phyloP scores from a whole-genome alignment of 768 basidiomycete genomes.

The Phaeotremella skinneri region DNA sequence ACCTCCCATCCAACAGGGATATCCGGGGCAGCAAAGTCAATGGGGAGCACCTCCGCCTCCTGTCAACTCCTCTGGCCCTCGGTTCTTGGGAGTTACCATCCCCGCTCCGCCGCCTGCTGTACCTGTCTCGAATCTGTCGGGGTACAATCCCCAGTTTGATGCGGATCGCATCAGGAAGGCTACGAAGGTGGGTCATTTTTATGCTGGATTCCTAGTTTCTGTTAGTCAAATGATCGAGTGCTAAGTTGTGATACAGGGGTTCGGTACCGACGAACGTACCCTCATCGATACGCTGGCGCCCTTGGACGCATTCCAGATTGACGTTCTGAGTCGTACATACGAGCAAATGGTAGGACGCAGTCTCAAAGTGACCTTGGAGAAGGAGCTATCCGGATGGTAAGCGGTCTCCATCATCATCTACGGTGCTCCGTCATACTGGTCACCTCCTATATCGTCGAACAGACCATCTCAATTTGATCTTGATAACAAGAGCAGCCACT shows the following conservation, averaged over 20 bases:
- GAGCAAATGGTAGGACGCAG: constrained; percentile 46
- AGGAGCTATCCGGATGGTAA: constrained; percentile 50
- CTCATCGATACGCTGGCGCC: constrained; percentile 47
- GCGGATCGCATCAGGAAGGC: constrained; percentile 51
- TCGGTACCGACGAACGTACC: constrained; percentile 48
- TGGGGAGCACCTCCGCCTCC: constrained; percentile 11
- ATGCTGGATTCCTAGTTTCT: neutral
- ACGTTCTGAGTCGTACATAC: constrained; percentile 45
- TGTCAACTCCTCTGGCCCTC: constrained; percentile 3
- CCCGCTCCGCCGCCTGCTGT: constrained; percentile 48
- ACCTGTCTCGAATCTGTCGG: constrained; percentile 35
- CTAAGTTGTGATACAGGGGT: constrained; percentile 34
- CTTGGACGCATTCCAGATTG: constrained; percentile 49
- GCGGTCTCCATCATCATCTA: constrained; percentile 9
- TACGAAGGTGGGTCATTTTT: constrained; percentile 47
- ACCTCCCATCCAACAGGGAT: constrained; percentile 7
- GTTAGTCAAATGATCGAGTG: no score
- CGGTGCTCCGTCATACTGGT: neutral
- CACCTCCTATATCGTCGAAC: neutral
- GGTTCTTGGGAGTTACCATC: constrained; percentile 40
- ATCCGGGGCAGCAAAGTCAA: constrained; percentile 1
- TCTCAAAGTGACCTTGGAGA: constrained; percentile 48
- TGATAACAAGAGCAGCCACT: neutral
- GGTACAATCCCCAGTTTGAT: constrained; percentile 50
- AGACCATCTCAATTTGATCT: neutral